Conservation (phyloP, 192 early-diverging fungal species). For the Rhizoclosmatium sp. region DNA sequence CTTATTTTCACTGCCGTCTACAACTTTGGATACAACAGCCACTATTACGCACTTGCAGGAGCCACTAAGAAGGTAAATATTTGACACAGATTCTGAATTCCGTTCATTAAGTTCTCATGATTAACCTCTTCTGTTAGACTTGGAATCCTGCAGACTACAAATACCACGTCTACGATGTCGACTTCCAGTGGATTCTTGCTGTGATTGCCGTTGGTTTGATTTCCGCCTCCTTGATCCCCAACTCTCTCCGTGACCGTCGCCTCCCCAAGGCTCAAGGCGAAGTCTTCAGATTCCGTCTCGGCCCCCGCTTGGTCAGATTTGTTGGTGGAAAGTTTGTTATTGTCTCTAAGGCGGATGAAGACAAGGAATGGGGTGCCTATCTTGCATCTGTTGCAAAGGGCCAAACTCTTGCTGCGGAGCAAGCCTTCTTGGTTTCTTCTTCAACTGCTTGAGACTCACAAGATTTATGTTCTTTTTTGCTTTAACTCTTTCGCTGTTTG, state of each 20-base stretch:
- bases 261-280: conserved; percentile 70
- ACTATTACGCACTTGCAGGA: conserved; percentile 45
- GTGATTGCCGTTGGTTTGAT: conserved; percentile 66
- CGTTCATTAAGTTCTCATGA: conserved; percentile 7
- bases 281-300: conserved; percentile 55
- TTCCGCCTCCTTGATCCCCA: conserved; percentile 64
- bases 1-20: conserved; percentile 71
- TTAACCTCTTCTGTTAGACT: conserved; percentile 11
- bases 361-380: conserved; percentile 60
- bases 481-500: background rate
- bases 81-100: conserved; percentile 44
- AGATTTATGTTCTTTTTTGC: background rate
- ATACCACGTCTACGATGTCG: conserved; percentile 46
- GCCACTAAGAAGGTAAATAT: conserved; percentile 9
- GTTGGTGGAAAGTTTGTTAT: conserved; percentile 40
- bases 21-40: conserved; percentile 47
- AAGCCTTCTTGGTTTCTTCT: background rate
- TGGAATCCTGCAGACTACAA: conserved; percentile 61
- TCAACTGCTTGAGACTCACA: background rate
- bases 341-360: conserved; percentile 55
- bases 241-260: conserved; percentile 69
- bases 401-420: background rate
- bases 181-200: conserved; percentile 76
- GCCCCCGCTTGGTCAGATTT: conserved; percentile 54
- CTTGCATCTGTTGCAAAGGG: background rate